Evolutionary conservation across 2,329 filamentous ascomycete genomes (phyloP), one percentile per base, ranked within the genome.

Genomic region (Metarhizium anisopliae): DNA sequence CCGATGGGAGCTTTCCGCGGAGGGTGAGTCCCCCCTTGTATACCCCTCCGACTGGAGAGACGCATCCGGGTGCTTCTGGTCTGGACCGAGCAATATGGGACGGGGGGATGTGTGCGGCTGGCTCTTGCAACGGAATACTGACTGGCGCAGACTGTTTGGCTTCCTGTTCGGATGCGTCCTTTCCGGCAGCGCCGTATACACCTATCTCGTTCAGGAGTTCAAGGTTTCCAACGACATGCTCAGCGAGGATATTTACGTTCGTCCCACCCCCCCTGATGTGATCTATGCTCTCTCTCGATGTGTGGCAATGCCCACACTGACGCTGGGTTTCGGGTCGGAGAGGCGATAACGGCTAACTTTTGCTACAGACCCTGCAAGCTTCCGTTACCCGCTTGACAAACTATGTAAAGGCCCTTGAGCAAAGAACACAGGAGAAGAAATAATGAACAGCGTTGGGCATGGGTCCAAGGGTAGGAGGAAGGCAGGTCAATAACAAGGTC

Each of bases 201-300:
- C 90, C 71, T 97, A 97, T 72, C 83, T 96, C 62, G 76, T 97
- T 64, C 85, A 93, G 70, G 92, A 97, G 73, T 97, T 96, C 78
- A 90, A 91, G 75, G 80, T 91, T 47, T 89, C 90, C 63, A 97
- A 96, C 76, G 89, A 95, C 74, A 81, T 96, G 67, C 77, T 97
- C 73, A 93, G 87, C 59, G 91, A 96, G 74, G 93, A 97, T 74
- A 96, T 97, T 71, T 93, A 93, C 74, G 93, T 96, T 82, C 73
- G 90, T 86, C 29, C n/a, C 14, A 13, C 32, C 30, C 30, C 6
- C 38, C 13, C 14, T 40, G 7, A 14, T 16, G 2, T 40, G 32
- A 25, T 25, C 25, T 11, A 35, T 40, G 7, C 38, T 5, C 38
- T 13, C 38, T 40, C 7, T 35, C 32, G 32, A 35, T 3, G 32